A percentile compares a stretch with the other conserved stretches of the same genome.
Conservation (phyloP, 2,329 filamentous ascomycete species). For the Alternaria burnsii region DNA sequence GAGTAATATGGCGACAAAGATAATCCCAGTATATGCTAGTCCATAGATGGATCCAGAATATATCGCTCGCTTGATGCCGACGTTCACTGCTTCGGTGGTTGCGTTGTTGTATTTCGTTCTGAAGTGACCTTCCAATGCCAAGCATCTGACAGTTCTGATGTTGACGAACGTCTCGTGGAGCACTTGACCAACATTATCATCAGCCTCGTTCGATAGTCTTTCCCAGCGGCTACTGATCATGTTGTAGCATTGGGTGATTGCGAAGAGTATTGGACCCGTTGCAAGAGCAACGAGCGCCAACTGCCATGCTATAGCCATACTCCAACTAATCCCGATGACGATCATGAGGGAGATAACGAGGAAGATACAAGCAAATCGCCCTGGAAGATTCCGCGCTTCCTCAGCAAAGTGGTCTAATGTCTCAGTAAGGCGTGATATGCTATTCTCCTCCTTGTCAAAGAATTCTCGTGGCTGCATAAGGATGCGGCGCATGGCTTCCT, state of each 20-base stretch:
- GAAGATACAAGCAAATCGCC: slow-evolving; percentile 76
- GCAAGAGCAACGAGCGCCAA: slow-evolving; percentile 79
- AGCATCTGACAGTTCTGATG: slow-evolving; percentile 77
- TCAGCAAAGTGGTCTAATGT: slow-evolving; percentile 83
- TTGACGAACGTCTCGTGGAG: slow-evolving; percentile 80
- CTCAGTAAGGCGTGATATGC: slow-evolving; percentile 69
- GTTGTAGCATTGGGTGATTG: slow-evolving; percentile 71
- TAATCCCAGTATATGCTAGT: slow-evolving; percentile 75
- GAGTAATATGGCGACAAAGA: slow-evolving; percentile 78
- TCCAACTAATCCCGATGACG: slow-evolving; percentile 75
- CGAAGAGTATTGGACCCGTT: slow-evolving; percentile 72
- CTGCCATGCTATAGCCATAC: slow-evolving; percentile 77
- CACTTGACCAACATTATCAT: slow-evolving; percentile 67
- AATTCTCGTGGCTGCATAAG: slow-evolving; percentile 79
- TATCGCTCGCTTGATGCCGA: slow-evolving; percentile 72
- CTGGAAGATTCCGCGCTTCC: slow-evolving; percentile 84
- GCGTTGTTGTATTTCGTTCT: slow-evolving; percentile 66
- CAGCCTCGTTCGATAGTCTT: slow-evolving; percentile 68
- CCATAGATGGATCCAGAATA: slow-evolving; percentile 78
- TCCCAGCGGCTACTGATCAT: slow-evolving; percentile 77
- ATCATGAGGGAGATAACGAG: slow-evolving; percentile 74
- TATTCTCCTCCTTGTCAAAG: slow-evolving; percentile 76
- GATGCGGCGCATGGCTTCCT: slow-evolving; percentile 72
- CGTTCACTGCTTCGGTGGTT: slow-evolving; percentile 60
- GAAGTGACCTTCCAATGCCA: slow-evolving; percentile 79